phyloP scores from a whole-genome alignment of 768 basidiomycete species.

The Crepidotus variabilis region DNA sequence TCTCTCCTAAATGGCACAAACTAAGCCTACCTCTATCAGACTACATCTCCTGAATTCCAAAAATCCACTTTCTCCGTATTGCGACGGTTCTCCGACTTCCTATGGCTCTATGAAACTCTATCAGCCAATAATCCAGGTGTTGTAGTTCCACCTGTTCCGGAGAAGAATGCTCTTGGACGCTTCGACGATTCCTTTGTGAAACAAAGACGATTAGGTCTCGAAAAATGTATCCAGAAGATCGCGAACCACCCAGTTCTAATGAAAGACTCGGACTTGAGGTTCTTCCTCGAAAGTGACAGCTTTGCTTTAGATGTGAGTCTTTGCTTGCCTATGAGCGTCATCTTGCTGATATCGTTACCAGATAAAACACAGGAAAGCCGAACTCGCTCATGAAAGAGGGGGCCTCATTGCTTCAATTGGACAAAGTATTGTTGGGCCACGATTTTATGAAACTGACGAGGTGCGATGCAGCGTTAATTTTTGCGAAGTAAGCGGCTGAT shows the following conservation, averaged over 20 bases:
- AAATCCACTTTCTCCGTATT: conserved; percentile 90
- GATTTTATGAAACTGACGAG: conserved; percentile 88
- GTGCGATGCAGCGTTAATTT: conserved; percentile 27
- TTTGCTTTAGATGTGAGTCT: conserved; percentile 82
- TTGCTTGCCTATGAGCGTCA: not conserved
- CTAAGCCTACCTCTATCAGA: conserved; percentile 37
- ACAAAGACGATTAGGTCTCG: conserved; percentile 77
- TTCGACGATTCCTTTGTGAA: conserved; percentile 92
- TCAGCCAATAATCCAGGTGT: conserved; percentile 93
- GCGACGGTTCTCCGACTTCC: conserved; percentile 95
- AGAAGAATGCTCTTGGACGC: conserved; percentile 90
- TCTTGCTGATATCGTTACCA: conserved; percentile 22
- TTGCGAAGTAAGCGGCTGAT: conserved; percentile 1
- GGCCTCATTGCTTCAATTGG: conserved; percentile 85
- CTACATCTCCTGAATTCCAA: conserved; percentile 79
- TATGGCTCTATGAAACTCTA: conserved; percentile 92
- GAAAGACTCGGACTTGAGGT: conserved; percentile 81
- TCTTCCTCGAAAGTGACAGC: conserved; percentile 92
- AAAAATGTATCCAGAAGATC: conserved; percentile 90
- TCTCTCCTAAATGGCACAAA: conserved; percentile 1
- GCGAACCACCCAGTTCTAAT: conserved; percentile 88
- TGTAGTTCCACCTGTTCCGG: conserved; percentile 93
- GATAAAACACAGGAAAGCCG: conserved; percentile 87
- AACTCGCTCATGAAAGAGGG: conserved; percentile 71
- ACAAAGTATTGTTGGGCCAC: conserved; percentile 70